A percentile compares a stretch with the other conserved stretches of the same genome.
Evolutionary conservation across 192 early-diverging fungal species (phyloP).

Genomic region (Spizellomyces punctatus): DNA sequence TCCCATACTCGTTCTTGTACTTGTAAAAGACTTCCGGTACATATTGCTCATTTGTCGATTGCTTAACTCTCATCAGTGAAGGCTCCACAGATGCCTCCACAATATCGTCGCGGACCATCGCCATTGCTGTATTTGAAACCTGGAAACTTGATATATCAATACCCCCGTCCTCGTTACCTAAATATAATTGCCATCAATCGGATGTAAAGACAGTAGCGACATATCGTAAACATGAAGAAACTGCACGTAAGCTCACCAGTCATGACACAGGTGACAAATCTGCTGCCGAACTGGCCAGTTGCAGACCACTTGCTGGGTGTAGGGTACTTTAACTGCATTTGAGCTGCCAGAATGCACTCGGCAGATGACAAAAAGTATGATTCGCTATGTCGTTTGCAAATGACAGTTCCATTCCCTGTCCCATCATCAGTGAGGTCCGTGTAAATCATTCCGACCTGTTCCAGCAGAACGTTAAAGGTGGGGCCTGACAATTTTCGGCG

Average conservation of each 20-base stretch:
- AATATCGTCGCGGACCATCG: slow-evolving; percentile 89
- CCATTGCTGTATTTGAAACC: slow-evolving; percentile 86
- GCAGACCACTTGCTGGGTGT: slow-evolving; percentile 70
- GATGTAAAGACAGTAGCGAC: not conserved
- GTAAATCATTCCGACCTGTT: slow-evolving; percentile 85
- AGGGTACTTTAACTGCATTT: slow-evolving; percentile 78
- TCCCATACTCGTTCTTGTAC: slow-evolving; percentile 92
- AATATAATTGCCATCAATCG: not conserved
- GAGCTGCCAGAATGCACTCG: slow-evolving; percentile 83
- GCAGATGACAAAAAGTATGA: slow-evolving; percentile 93
- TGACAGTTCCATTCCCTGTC: slow-evolving; percentile 73
- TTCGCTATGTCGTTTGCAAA: slow-evolving; percentile 86
- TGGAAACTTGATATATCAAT: slow-evolving; percentile 90
- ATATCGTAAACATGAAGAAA: not conserved
- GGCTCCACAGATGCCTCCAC: slow-evolving; percentile 89
- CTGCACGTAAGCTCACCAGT: slow-evolving; percentile 48
- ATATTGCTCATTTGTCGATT: slow-evolving; percentile 74
- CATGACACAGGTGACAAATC: slow-evolving; percentile 95
- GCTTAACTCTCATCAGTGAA: slow-evolving; percentile 80
- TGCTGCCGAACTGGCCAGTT: slow-evolving; percentile 81
- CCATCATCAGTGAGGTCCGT: slow-evolving; percentile 89
- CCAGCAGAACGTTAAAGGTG: not conserved
- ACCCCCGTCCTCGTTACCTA: slow-evolving; percentile 76
- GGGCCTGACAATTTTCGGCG: not conserved
- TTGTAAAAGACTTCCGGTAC: slow-evolving; percentile 97